Percentiles rank a stretch among this genome's conserved stretches.
Evolutionary conservation across 148 eudicot species (phyloP).

Genomic region (Fagopyrum esculentum): DNA sequence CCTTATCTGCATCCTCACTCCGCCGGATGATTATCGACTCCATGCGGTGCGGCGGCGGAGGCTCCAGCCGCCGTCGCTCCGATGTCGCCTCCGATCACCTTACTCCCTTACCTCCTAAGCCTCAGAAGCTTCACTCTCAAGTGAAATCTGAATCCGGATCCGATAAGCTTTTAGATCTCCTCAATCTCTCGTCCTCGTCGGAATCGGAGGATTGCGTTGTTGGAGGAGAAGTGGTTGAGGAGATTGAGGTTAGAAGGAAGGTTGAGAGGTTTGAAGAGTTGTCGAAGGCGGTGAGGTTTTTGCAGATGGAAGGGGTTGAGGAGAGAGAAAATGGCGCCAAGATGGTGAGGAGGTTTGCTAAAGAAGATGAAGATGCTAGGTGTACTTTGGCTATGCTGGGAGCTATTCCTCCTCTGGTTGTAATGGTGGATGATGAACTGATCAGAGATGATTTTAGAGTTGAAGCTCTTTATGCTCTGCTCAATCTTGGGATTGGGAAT

Average conservation of each 20-base stretch:
- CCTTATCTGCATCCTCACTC: slow-evolving; percentile 31
- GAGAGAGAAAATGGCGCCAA: slow-evolving; percentile 46
- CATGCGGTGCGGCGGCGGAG: slow-evolving; percentile 48
- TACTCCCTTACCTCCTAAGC: neutral
- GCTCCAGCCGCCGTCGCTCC: slow-evolving; percentile 6
- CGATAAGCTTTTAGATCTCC: slow-evolving; percentile 47
- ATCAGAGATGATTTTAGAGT: slow-evolving; percentile 22
- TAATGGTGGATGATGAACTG: slow-evolving; percentile 36
- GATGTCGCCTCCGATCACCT: neutral
- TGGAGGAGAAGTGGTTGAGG: slow-evolving; percentile 19
- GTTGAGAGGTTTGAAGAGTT: slow-evolving; percentile 52
- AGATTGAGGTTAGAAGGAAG: slow-evolving; percentile 31
- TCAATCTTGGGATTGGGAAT: slow-evolving; percentile 79
- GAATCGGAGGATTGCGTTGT: neutral
- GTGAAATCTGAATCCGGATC: slow-evolving; percentile 11
- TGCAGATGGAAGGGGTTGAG: slow-evolving; percentile 30
- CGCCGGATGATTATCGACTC: slow-evolving; percentile 47
- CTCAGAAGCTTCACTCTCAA: neutral
- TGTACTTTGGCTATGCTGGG: slow-evolving; percentile 66
- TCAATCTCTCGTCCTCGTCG: slow-evolving; percentile 38
- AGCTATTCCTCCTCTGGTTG: slow-evolving; percentile 77
- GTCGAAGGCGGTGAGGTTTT: slow-evolving; percentile 38
- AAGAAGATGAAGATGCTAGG: slow-evolving; percentile 60
- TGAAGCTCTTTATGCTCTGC: slow-evolving; percentile 74
- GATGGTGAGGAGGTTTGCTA: slow-evolving; percentile 54